These are phyloP conservation scores for Vaccinium macrocarpon DNA, from an alignment of 148 eudicot species.

Conservation along the genomic window DNA sequence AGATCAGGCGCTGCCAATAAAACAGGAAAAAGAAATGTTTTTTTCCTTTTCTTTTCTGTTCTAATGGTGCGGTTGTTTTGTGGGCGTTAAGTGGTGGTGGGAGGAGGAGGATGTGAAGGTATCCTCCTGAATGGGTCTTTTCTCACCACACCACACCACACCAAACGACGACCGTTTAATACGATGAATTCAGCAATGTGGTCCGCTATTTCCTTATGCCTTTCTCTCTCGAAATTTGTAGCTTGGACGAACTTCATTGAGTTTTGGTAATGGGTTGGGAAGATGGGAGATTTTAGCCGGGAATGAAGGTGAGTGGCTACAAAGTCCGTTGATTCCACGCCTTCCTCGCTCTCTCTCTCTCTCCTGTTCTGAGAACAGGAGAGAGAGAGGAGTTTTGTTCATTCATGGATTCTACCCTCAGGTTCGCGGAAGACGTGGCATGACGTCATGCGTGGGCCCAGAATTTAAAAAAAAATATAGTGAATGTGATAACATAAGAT, in stretches of 20 bases:
- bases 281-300: not conserved
- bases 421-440: no score
- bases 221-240: not conserved
- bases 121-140: slow-evolving; percentile 5
- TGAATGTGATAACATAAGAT: no score
- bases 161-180: slow-evolving; percentile 15
- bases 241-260: not conserved
- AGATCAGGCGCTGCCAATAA: slow-evolving; percentile 23
- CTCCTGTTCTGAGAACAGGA: no score
- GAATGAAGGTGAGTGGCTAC: slow-evolving; percentile 1
- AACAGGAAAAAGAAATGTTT: not conserved
- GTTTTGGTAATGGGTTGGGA: not conserved
- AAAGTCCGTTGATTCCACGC: not conserved
- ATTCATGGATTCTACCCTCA: no score
- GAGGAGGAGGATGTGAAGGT: not conserved
- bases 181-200: not conserved
- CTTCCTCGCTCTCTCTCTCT: not conserved
- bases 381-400: no score
- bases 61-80: not conserved
- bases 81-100: not conserved
- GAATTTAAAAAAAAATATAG: no score
- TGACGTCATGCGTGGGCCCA: no score
- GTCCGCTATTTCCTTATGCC: not conserved
- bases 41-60: not conserved
- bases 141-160: not conserved